Percentiles rank a stretch among this genome's conserved stretches.
These are phyloP conservation scores for Simplicillium aogashimaense DNA, from an alignment of 2,329 filamentous ascomycete species.

Conservation along the genomic window DNA sequence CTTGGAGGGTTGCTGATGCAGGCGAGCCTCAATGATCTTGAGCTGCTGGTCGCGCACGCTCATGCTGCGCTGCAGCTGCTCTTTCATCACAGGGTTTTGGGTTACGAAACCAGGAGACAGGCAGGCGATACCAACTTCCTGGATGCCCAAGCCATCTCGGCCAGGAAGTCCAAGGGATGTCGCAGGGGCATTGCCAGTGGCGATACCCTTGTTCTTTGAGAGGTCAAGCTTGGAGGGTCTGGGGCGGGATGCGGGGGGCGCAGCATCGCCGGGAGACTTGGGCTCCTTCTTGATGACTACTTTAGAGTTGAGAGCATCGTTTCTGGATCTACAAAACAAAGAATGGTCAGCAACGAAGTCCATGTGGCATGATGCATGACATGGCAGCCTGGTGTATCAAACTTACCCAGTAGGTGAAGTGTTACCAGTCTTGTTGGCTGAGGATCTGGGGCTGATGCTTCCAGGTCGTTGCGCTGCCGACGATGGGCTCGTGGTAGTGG, in stretches of 20 bases:
- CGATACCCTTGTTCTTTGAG: constrained; percentile 46
- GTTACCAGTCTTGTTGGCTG: constrained; percentile 28
- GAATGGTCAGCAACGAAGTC: no score
- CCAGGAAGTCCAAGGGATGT: constrained; percentile 69
- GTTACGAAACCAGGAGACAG: constrained; percentile 93
- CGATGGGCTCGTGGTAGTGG: constrained; percentile 15
- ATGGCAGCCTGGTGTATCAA: constrained; percentile 4
- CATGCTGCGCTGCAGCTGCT: constrained; percentile 88
- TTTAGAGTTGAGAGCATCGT: constrained; percentile 52
- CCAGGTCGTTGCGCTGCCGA: constrained; percentile 35
- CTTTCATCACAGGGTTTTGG: constrained; percentile 91
- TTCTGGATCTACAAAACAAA: constrained; percentile 29
- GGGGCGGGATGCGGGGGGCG: constrained; percentile 36
- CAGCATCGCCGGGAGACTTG: constrained; percentile 59
- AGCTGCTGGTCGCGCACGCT: constrained; percentile 89
- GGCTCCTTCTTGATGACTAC: constrained; percentile 97
- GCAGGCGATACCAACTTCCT: constrained; percentile 88
- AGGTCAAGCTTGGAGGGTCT: constrained; percentile 71
- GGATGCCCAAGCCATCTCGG: constrained; percentile 71
- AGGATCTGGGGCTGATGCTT: constrained; percentile 42
- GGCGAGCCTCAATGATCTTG: constrained; percentile 83
- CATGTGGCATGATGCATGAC: no score
- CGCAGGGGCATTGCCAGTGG: constrained; percentile 40
- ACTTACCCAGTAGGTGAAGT: constrained; percentile 52
- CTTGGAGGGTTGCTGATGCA: constrained; percentile 79